phyloP scores from a whole-genome alignment of 768 basidiomycete species.

The Collybia mongolica region DNA sequence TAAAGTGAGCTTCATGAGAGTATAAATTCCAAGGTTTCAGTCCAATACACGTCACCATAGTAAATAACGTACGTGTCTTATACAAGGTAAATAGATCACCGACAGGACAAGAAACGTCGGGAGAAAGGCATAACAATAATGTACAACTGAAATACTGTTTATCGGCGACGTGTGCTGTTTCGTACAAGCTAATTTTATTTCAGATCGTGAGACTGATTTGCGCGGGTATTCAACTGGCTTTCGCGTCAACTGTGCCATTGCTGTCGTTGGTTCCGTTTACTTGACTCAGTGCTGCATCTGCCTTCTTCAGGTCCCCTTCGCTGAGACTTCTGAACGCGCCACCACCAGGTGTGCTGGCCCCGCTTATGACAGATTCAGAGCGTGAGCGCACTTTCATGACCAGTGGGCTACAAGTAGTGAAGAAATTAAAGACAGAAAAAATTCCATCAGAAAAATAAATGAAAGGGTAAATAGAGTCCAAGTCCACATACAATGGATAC shows the following conservation, averaged over 20 bases:
- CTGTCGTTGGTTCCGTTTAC: constrained; percentile 9
- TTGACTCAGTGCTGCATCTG: constrained; percentile 83
- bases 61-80: too few relatives aligned
- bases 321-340: constrained; percentile 75
- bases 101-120: too few relatives aligned
- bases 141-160: too few relatives aligned
- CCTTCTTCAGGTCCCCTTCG: constrained; percentile 83
- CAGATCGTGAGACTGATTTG: too few relatives aligned
- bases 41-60: too few relatives aligned
- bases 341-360: constrained; percentile 84
- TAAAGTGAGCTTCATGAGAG: too few relatives aligned
- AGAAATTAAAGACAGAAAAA: background rate
- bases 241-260: background rate
- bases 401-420: constrained; percentile 55
- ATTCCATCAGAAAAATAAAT: constrained; percentile 9
- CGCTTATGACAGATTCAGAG: constrained; percentile 68
- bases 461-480: constrained; percentile 9
- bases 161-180: too few relatives aligned
- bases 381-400: constrained; percentile 90
- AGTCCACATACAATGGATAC: constrained; percentile 75
- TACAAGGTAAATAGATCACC: too few relatives aligned
- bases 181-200: too few relatives aligned
- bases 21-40: too few relatives aligned
- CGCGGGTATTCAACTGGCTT: background rate
- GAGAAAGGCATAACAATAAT: too few relatives aligned